phyloP scores from a whole-genome alignment of 1,139 yeast species.

The Sporopachydermia cereana region DNA sequence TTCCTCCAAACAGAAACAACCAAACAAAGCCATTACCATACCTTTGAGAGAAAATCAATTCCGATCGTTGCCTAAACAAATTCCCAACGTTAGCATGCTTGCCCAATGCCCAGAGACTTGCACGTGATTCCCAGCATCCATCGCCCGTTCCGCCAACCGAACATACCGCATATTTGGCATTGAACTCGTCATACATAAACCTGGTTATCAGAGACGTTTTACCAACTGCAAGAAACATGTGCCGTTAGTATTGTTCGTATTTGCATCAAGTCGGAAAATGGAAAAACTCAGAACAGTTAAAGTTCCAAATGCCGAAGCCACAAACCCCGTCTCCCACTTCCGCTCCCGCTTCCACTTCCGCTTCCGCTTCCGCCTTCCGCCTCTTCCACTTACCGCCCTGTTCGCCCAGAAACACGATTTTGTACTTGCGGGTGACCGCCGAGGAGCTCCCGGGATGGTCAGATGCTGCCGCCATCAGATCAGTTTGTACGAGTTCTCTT shows the following conservation, averaged over 20 bases:
- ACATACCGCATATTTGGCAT: constrained; percentile 63
- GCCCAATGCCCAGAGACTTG: neutral
- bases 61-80: constrained; percentile 76
- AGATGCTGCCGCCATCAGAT: neutral
- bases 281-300: no score
- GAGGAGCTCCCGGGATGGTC: neutral
- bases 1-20: no score
- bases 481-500: no score
- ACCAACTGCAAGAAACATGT: constrained; percentile 70
- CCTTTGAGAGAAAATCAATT: constrained; percentile 82
- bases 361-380: no score
- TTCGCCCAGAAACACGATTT: constrained; percentile 94
- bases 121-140: no score
- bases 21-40: no score
- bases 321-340: no score
- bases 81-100: neutral
- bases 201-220: constrained; percentile 91
- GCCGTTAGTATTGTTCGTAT: no score
- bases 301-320: no score
- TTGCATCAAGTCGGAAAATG: no score
- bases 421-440: constrained; percentile 49
- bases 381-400: constrained; percentile 52
- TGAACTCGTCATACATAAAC: constrained; percentile 97
- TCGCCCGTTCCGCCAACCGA: no score
- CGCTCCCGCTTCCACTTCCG: no score